Evolutionary conservation across 2,329 filamentous ascomycete species (phyloP), one percentile per base, ranked within the genome.

Genomic region (Talaromyces sp.): DNA sequence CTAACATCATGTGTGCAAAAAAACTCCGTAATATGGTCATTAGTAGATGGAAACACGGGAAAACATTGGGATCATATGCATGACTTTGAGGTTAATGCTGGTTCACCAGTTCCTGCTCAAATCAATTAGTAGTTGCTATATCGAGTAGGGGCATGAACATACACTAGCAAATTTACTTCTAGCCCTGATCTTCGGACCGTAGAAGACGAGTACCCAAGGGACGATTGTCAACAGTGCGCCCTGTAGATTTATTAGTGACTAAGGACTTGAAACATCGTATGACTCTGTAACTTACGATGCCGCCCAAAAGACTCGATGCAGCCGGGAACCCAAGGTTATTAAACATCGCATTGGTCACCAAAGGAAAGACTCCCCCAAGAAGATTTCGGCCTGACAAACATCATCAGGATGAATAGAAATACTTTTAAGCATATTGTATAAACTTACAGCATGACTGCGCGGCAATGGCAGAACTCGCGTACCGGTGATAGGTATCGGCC

Each of bases 171-270:
- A 90, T 70, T 87, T 89, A 74, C 91, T 95, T 74, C 88, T 85
- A 11, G 85, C 84, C 31, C 93, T 83, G 68, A 97, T 96, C 69
- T 74, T 85, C 38, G 89, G 87, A 0, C 93, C 94, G 70, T 87
- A 95, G 36, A 95, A 86, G 0, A 93, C 85, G 61, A 97, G 76
- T 0, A 93, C 88, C 91, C 92, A 97, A 0, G 93, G 94, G n/a
- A 96, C 92, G 1, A 91, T 75, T 0, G 91, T 93, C 68, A 97
- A 76, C 1, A 85, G 65, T 2, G 82, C 80, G 2, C 84, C 85
- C 74, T 79, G 29, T 25, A 43, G 25, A 0, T 10, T 19, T 3
- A 27, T 2, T 19, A 51, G 13, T 8, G 47, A 4, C 6, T 19
- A 51, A 10, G 5, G 47, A 4, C 6, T 25, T 25, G 5, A n/a